Evolutionary conservation across 495 filamentous ascomycete genomes (phyloP), one percentile per base, ranked within the genome.

Genomic region (Hypoxylon fragiforme): DNA sequence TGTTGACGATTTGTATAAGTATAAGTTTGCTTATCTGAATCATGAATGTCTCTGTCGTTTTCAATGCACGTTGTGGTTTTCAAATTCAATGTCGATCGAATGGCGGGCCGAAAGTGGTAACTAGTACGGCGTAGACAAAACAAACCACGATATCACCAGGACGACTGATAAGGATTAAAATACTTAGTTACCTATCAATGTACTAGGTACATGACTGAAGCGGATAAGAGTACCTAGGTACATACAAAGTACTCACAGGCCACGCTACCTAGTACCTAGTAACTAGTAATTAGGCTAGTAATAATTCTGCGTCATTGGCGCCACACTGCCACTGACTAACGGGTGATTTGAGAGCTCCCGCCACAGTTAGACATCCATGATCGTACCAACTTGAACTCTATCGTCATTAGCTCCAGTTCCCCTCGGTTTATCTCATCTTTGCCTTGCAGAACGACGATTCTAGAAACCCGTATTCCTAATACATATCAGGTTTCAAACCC

Each of bases 281-380:
- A n/a, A n/a, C n/a, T n/a, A n/a, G n/a, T n/a, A n/a, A n/a, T n/a
- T n/a, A n/a, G n/a, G n/a, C n/a, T n/a, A n/a, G n/a, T 34, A 34
- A 5, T n/a, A 30, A 37, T 60, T 70, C 66, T 58, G 66, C 64
- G 77, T 80, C 76, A 77, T 70, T 69, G 66, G 69, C 70, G 76
- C 76, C 78, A 79, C 76, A 65, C 15, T 26, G 42, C 44, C 19
- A 47, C 28, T 38, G 20, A 20, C 19, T 43, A 24, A 36, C 48
- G 24, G 50, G 50, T 54, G 57, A 42, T 37, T 36, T 3, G 5
- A 46, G 40, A 63, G 59, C 59, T 63, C 50, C 59, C 59, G 59
- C 77, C 76, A 79, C 77, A 73, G 62, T 60, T 69, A n/a, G n/a
- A 43, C 43, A 51, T 59, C 49, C n/a, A n/a, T n/a, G n/a, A n/a